Base-by-base conservation (phyloP, 257 asterid genomes). In the Euphrasia confusa region DNA sequence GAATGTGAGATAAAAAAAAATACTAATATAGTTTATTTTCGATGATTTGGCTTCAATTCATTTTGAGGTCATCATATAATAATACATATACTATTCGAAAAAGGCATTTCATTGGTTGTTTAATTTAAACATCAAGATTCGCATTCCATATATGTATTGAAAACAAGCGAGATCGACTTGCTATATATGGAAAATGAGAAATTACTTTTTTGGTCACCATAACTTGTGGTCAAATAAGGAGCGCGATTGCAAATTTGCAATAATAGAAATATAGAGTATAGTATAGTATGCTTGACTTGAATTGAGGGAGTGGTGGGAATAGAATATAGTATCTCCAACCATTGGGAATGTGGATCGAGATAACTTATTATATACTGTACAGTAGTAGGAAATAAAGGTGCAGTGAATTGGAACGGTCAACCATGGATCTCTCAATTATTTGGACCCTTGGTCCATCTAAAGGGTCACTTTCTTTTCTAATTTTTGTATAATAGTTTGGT, bases 101-200 rank as follows among this genome's bases (percentile, higher is more conserved):
- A 33, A 33, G 40, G 40, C 7, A 6, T 6, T 0, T 5, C n/a
- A 1, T 4, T 5, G 40, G 40, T 5, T 33, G 40, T 10, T 33
- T 33, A 5, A 33, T 33, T 5, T 33, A 35, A 49, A 32, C 40
- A 37, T 70, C 60, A 47, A 26, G 62, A 71, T 71, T 71, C 56
- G 58, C 32, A 50, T 54, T 54, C 54, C 63, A 64, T 60, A 27
- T 47, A 7, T 21, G 24, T 35, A 35, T 35, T 3, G 66, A 42
- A 54, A 74, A 69, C 64, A 65, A 74, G 72, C 50, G 59, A 61
- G 49, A 62, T 7, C 40, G 40, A 35, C 12, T 74, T 60, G 42
- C 72, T 71, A 74, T 65, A 60, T 68, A 5, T 14, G 62, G 75
- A n/a, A 61, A 64, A 11, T 42, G 55, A 6, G 55, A 6, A 26